Evolutionary conservation across 2,329 filamentous ascomycete species (phyloP).

Genomic region (Aspergillus vadensis): DNA sequence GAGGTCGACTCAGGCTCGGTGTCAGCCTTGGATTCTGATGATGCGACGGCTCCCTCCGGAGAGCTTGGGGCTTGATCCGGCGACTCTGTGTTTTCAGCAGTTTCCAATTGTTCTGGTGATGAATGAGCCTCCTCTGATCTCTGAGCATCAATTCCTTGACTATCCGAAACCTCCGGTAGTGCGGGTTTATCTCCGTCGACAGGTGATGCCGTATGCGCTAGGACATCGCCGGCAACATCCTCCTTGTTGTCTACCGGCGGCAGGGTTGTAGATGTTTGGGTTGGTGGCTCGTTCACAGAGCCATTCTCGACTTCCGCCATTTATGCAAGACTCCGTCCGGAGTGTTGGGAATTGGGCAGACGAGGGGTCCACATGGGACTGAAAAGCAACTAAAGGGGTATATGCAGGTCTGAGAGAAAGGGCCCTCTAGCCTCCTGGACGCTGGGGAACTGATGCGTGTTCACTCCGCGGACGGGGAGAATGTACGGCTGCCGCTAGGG

Average conservation of each 20-base stretch:
- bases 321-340: constrained; percentile 42
- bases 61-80: constrained; percentile 28
- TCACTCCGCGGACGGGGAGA: constrained; percentile 31
- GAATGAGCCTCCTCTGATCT: constrained; percentile 15
- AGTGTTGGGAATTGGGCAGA: constrained; percentile 29
- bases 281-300: constrained; percentile 35
- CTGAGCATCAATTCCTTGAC: constrained; percentile 31
- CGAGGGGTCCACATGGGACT: constrained; percentile 33
- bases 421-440: constrained; percentile 7
- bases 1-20: constrained; percentile 23
- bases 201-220: constrained; percentile 28
- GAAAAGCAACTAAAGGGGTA: constrained; percentile 25
- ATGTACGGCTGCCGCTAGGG: constrained; percentile 23
- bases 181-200: constrained; percentile 37
- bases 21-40: constrained; percentile 24
- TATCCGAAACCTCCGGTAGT: constrained; percentile 31
- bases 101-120: constrained; percentile 11
- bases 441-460: constrained; percentile 30
- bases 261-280: constrained; percentile 28
- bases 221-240: constrained; percentile 32
- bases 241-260: constrained; percentile 34
- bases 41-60: constrained; percentile 28
- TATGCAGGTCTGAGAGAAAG: constrained; percentile 15
- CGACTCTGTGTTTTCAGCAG: constrained; percentile 25
- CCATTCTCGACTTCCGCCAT: constrained; percentile 46